phyloP scores from a whole-genome alignment of 2,329 filamentous ascomycete genomes.

The Polytolypa hystricis region DNA sequence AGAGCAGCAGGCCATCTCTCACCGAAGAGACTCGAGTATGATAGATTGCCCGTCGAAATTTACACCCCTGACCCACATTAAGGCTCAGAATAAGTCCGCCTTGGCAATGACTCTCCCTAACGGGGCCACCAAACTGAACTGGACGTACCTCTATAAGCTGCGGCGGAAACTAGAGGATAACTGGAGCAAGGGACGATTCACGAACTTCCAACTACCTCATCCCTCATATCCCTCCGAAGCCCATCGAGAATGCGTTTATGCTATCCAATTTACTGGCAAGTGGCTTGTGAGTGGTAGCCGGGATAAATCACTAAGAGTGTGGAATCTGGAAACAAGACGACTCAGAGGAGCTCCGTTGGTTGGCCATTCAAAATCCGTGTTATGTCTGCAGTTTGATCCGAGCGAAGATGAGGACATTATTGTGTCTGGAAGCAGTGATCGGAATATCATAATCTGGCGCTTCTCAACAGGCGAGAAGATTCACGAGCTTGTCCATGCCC shows the following conservation, averaged over 20 bases:
- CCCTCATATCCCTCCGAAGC: slow-evolving; percentile 69
- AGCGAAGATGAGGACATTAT: slow-evolving; percentile 78
- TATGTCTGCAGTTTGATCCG: slow-evolving; percentile 92
- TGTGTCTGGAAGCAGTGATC: slow-evolving; percentile 91
- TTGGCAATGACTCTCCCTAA: slow-evolving; percentile 23
- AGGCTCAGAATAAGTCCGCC: slow-evolving; percentile 8
- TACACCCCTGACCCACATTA: not conserved
- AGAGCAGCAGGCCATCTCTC: slow-evolving; percentile 11
- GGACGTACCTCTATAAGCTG: slow-evolving; percentile 88
- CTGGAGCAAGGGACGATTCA: slow-evolving; percentile 73
- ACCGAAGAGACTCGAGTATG: slow-evolving; percentile 12
- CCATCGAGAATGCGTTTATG: slow-evolving; percentile 89
- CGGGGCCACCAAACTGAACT: slow-evolving; percentile 56
- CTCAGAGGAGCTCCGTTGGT: slow-evolving; percentile 61
- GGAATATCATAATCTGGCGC: slow-evolving; percentile 78
- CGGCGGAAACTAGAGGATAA: slow-evolving; percentile 76
- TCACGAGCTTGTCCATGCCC: slow-evolving; percentile 63
- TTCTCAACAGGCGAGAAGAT: slow-evolving; percentile 84
- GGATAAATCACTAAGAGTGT: slow-evolving; percentile 77
- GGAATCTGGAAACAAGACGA: slow-evolving; percentile 74
- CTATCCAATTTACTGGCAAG: slow-evolving; percentile 74
- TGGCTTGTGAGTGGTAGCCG: slow-evolving; percentile 89
- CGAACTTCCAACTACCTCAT: slow-evolving; percentile 84
- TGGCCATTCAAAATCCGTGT: slow-evolving; percentile 74
- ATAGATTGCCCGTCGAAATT: slow-evolving; percentile 3